Conservation (phyloP, 306 rosid species). For the Gastrolobium bilobum region DNA sequence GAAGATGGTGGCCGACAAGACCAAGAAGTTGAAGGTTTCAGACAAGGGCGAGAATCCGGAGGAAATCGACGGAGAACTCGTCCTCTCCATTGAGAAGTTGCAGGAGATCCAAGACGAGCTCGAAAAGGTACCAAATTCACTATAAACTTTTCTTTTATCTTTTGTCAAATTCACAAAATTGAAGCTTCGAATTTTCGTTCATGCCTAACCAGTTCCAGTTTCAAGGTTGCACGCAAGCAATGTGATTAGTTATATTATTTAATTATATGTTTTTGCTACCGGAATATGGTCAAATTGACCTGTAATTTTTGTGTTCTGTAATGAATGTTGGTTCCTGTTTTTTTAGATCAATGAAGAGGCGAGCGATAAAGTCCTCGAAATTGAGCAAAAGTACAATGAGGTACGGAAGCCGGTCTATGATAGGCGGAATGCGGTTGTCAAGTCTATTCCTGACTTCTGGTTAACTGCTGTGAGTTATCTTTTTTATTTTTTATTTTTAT, state of each 20-base stretch:
- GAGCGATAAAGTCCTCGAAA: conserved; percentile 72
- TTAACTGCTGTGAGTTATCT: conserved; percentile 78
- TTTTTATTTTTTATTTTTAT: not conserved
- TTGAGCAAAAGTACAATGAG: conserved; percentile 82
- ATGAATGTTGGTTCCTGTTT: not conserved
- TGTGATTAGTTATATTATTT: not conserved
- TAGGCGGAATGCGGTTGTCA: conserved; percentile 73
- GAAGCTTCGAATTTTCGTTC: not conserved
- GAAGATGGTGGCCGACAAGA: conserved; percentile 80
- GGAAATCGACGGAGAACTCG: conserved; percentile 83
- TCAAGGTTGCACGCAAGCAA: not conserved
- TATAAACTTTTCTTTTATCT: not conserved
- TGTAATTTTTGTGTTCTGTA: not conserved
- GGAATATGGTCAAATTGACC: not conserved
- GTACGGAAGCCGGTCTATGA: conserved; percentile 73
- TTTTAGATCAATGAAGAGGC: conserved; percentile 70
- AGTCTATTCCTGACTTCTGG: conserved; percentile 91
- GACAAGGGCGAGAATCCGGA: conserved; percentile 58
- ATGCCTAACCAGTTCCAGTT: too few relatives aligned
- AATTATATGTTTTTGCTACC: not conserved
- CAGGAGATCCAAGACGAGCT: conserved; percentile 98
- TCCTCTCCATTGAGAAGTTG: conserved; percentile 85
- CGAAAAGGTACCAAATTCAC: conserved; percentile 68
- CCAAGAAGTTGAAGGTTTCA: conserved; percentile 71
- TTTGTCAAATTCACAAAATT: not conserved